Evolutionary conservation across 805 yeast genomes (phyloP), one percentile per base, ranked within the genome.

Genomic region (Zygosaccharomyces bisporus): DNA sequence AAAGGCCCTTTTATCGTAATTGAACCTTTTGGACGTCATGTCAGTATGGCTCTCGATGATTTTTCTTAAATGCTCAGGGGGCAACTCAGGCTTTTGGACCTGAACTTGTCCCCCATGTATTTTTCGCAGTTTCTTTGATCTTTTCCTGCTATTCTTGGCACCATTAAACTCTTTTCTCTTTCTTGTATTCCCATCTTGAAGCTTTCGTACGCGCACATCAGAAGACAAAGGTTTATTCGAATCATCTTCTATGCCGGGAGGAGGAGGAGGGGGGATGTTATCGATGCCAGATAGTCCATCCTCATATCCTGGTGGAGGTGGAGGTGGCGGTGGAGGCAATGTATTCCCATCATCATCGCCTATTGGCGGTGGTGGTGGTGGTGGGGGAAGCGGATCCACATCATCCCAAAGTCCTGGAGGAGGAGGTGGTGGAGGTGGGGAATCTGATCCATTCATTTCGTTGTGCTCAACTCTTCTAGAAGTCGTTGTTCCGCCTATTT

Each of bases 11-110:
- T 89, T 90, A 57, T 91, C 97, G 9, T 84, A 77, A 16, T 91
- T 81, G 39, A 86, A 85, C 50, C 81, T 80, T 51, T 79, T 77
- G 1, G 90, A 79, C 1, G 95, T 79, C 71, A 90, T 76, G 57
- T 91, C 96, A 1, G 89, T 89, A 56, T 88, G 95, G 49, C 81
- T 87, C 40, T 75, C 74, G 59, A 91, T 79, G 46, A 89, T 85
- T 60, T 86, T 87, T 34, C 99, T 73, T 18, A 91, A 67, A 66
- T 90, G 97, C 57, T 90, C 96, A 0, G 95, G 95, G 0, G 97
- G 96, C 89, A 90, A 83, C 52, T 86, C 89, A 1, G 80, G 74
- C 57, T 86, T 86, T 8, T 74, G 74, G 0, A 84, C 73, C 39
- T 75, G 79, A 8, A 80, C 79, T 34, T 69, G 67, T 10, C 82